A percentile compares a stretch with the other conserved stretches of the same genome.
Conservation (phyloP, 106 monocot genomes). For the Cymbidium sinense region DNA sequence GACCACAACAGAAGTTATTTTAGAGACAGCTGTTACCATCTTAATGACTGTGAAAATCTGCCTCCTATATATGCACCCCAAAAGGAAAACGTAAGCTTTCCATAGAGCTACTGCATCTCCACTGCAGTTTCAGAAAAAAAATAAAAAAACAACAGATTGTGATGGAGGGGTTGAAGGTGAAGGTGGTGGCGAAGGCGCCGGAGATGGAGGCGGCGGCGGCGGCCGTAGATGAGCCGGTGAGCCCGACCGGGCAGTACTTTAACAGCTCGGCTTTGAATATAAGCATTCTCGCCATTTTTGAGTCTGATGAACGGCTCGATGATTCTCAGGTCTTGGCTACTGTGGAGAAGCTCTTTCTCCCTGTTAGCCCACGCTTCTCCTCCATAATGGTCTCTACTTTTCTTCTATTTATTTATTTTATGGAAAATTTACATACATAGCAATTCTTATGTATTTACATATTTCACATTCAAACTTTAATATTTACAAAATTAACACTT, state of each 20-base stretch:
- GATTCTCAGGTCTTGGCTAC: constrained; percentile 41
- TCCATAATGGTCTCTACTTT: constrained; percentile 41
- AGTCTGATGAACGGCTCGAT: constrained; percentile 44
- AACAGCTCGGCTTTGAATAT: constrained; percentile 57
- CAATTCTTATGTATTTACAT: background rate
- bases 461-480: no score
- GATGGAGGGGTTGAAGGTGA: constrained; percentile 11
- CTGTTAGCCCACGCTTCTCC: constrained; percentile 55
- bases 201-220: constrained; percentile 4
- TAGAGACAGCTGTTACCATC: no score
- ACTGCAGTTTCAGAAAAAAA: no score
- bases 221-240: constrained; percentile 46
- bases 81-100: no score
- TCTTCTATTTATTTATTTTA: background rate
- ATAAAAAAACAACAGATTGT: background rate
- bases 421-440: background rate
- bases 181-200: background rate
- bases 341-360: constrained; percentile 41
- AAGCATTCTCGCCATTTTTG: constrained; percentile 40
- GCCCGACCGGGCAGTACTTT: constrained; percentile 73
- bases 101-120: no score
- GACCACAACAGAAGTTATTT: no score
- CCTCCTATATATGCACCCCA: no score
- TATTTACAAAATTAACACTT: no score
- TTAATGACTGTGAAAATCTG: no score